Evolutionary conservation across 768 basidiomycete species (phyloP), one percentile per base, ranked within the genome.

Genomic region (Leccinum longicurvipes): DNA sequence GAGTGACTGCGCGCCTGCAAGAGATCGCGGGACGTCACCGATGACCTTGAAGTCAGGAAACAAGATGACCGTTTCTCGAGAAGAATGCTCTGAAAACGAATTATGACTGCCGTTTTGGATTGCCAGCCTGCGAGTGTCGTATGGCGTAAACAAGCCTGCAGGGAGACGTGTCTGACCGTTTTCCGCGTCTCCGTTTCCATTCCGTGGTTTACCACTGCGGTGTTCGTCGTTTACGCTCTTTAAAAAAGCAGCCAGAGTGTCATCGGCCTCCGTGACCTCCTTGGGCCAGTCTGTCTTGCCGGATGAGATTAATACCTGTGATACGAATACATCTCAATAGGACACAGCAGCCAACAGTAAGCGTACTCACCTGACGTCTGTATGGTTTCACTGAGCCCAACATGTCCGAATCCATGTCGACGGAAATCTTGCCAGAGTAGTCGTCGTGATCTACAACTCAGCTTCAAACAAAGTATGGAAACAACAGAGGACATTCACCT

Each of bases 41-140:
- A 95, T 80, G 46, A 93, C 78, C 61, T 85, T 93, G 76, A 86
- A 98, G 72, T 99, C 96, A 6, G 96, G 96, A 63, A 99, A 84
- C 2, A 98, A 82, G 42, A 99, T 78, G 17, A 95, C 89, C 0
- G 89, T 89, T 61, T 95, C 87, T 50, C 77, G 75, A 48, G 82
- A 76, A 32, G 79, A 68, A 51, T 85, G 80, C n/a, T 82, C 85
- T 6, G 69, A 66, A 49, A 93, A 72, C 7, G 89, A 84, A 54
- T 77, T 77, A 64, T 93, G 88, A 64, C 88, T 93, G 24, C 91
- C 92, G 64, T 96, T 96, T 45, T 93, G 77, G 32, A 96, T 82
- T 3, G 89, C 83, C 44, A 91, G 76, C 41, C 77, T 77, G 12
- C 71, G 77, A 21, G 82, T 76, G 56, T 84, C 79, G 17, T 81